Conservation (phyloP, 2,329 filamentous ascomycete genomes). For the Thielaviopsis musarum region DNA sequence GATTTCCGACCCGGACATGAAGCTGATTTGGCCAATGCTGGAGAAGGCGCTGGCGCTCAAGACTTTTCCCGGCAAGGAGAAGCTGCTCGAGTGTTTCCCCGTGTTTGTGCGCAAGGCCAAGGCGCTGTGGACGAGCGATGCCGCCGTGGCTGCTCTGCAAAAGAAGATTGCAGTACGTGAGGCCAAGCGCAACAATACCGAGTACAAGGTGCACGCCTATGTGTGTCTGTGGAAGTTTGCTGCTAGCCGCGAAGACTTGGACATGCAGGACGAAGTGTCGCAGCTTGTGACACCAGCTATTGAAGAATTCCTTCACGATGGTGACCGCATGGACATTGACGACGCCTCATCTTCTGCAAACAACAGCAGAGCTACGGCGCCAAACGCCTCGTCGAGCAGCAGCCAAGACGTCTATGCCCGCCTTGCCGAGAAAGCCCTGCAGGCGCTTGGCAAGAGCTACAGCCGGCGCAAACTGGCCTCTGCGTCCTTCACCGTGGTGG, state of each 20-base stretch:
- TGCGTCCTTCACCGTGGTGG: slow-evolving; percentile 23
- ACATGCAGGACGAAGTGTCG: slow-evolving; percentile 51
- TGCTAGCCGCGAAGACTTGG: slow-evolving; percentile 48
- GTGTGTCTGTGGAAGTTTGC: slow-evolving; percentile 55
- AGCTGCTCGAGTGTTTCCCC: slow-evolving; percentile 62
- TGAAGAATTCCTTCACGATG: slow-evolving; percentile 33
- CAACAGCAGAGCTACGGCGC: slow-evolving; percentile 11
- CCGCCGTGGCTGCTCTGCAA: slow-evolving; percentile 41
- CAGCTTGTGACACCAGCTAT: slow-evolving; percentile 47
- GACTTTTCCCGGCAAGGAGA: slow-evolving; percentile 86
- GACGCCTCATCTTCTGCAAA: slow-evolving; percentile 21
- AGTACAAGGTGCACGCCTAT: slow-evolving; percentile 64
- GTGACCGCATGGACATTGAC: slow-evolving; percentile 55
- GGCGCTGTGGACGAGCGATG: slow-evolving; percentile 37
- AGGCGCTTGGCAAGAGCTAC: slow-evolving; percentile 34
- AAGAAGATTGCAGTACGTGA: slow-evolving; percentile 73
- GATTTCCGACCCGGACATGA: slow-evolving; percentile 42
- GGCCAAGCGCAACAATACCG: slow-evolving; percentile 79
- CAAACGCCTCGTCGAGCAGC: slow-evolving; percentile 26
- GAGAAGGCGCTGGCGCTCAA: slow-evolving; percentile 73
- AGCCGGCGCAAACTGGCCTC: slow-evolving; percentile 23
- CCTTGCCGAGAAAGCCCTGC: slow-evolving; percentile 32
- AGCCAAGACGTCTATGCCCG: slow-evolving; percentile 19
- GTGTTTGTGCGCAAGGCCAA: slow-evolving; percentile 54
- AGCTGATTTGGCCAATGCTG: slow-evolving; percentile 62